phyloP scores from a whole-genome alignment of 257 asterid species.

The Solanum okadae region DNA sequence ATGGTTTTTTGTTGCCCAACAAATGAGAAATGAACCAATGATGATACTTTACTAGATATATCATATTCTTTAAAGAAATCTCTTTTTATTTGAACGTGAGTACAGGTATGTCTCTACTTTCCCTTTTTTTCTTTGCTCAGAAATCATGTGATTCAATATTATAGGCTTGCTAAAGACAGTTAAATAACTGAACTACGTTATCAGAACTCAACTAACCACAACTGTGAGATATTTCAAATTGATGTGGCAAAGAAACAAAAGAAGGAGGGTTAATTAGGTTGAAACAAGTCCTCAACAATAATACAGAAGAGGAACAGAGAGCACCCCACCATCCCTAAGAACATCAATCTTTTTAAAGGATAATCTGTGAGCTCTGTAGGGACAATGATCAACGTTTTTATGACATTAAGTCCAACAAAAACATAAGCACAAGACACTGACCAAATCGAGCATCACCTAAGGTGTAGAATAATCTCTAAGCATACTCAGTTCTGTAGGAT shows the following conservation, averaged over 20 bases:
- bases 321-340: not conserved
- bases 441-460: not conserved
- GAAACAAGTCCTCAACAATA: not conserved
- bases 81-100: not conserved
- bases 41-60: not conserved
- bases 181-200: not conserved
- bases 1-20: not conserved
- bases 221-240: not conserved
- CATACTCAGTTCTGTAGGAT: not conserved
- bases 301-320: not conserved
- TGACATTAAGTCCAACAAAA: not conserved
- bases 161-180: not conserved
- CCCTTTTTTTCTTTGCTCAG: not conserved
- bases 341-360: not conserved
- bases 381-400: not conserved
- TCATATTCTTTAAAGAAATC: not conserved
- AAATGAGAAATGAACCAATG: not conserved
- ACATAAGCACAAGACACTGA: not conserved
- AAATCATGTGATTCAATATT: not conserved
- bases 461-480: not conserved
- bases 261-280: not conserved
- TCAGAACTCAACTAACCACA: not conserved
- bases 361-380: not conserved
- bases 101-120: not conserved
- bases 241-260: not conserved